phyloP scores from a whole-genome alignment of 176 grass and related monocot genomes.

The Paspalum notatum region DNA sequence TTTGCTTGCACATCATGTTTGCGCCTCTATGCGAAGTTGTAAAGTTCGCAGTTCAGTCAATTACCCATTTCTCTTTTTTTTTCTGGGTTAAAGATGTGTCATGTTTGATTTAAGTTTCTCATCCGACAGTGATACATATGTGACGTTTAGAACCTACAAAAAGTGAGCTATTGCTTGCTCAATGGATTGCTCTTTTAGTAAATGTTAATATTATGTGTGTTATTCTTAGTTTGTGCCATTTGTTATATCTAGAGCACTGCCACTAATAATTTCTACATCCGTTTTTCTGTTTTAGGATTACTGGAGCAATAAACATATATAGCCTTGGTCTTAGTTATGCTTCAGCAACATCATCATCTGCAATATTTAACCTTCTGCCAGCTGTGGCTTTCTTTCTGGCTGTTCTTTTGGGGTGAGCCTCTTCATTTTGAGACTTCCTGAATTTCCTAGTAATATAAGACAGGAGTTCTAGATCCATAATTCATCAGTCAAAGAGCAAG shows the following conservation, averaged over 20 bases:
- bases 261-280: not conserved
- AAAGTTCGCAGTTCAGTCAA: not conserved
- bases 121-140: not conserved
- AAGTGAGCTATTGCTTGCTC: not conserved
- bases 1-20: not conserved
- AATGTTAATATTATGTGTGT: not conserved
- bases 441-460: not conserved
- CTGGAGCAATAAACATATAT: slow-evolving; percentile 43
- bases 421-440: not conserved
- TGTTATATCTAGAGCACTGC: not conserved
- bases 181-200: not conserved
- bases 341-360: slow-evolving; percentile 47
- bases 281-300: slow-evolving; percentile 30
- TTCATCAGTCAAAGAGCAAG: not conserved
- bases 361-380: slow-evolving; percentile 35
- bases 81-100: not conserved
- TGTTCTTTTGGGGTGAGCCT: slow-evolving; percentile 24
- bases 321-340: slow-evolving; percentile 49
- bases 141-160: not conserved
- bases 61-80: not conserved
- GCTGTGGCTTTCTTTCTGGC: slow-evolving; percentile 52
- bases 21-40: not conserved
- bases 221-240: not conserved
- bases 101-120: not conserved
- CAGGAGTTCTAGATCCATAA: not conserved